A percentile compares a stretch with the other conserved stretches of the same genome.
phyloP scores from a whole-genome alignment of 163 green algal genomes.

The Scenedesmus sp. region DNA sequence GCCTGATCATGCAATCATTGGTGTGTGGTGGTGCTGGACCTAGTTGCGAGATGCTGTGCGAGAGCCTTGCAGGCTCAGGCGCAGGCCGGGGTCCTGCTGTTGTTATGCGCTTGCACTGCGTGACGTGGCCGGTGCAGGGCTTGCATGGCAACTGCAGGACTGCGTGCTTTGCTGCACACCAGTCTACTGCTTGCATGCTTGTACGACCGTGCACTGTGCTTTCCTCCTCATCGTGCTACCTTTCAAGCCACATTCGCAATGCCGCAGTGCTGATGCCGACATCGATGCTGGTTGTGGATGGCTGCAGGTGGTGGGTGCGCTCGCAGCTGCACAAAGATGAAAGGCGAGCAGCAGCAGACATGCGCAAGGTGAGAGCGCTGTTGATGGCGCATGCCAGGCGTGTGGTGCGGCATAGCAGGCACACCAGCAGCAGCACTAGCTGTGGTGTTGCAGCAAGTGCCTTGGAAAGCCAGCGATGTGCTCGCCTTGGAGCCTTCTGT shows the following conservation, averaged over 20 bases:
- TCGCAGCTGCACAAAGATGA: slow-evolving; percentile 10
- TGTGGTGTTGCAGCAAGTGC: too few species aligned
- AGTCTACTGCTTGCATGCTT: background rate
- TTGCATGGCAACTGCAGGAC: background rate
- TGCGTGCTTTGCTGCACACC: background rate
- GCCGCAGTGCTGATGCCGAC: background rate
- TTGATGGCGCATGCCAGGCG: background rate
- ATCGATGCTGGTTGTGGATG: background rate
- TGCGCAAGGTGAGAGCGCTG: background rate
- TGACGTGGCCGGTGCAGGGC: too few species aligned
- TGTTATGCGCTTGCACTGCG: background rate
- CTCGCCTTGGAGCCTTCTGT: too few species aligned
- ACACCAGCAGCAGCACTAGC: background rate
- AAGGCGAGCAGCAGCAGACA: slow-evolving; percentile 32
- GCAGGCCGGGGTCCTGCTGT: background rate
- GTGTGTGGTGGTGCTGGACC: too few species aligned
- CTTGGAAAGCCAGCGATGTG: too few species aligned
- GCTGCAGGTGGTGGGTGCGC: slow-evolving; percentile 8
- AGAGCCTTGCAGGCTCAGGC: too few species aligned
- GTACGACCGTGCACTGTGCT: too few species aligned
- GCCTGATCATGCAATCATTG: background rate
- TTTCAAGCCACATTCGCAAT: too few species aligned
- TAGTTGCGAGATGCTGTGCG: too few species aligned
- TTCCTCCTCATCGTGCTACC: too few species aligned
- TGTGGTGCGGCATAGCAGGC: background rate